Base-by-base conservation (phyloP, 169 alveolate species). In the Cryptosporidium andersoni region DNA sequence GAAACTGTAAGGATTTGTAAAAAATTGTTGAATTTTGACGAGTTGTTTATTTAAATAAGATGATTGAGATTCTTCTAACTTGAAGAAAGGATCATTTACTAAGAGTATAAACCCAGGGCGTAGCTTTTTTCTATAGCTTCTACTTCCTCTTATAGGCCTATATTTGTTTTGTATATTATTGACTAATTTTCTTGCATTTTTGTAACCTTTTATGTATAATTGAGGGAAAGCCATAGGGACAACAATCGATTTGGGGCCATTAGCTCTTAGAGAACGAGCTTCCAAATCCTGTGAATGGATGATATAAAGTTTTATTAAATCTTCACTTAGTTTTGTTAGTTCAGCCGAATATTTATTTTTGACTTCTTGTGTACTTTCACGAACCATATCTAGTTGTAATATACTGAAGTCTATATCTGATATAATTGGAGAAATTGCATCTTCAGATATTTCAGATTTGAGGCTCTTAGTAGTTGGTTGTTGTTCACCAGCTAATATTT, bases 161-260 rank as follows among this genome's bases (percentile, higher is more conserved):
- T 58, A 74, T 60, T 49, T 74, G 3, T 58, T 74, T 12, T 74
- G 85, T 36, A 74, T 74, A 14, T 36, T 58, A 16, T 53, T 56
- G 4, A 74, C 85, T 25, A 74, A 58, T 34, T 74, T 74, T 51
- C 25, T 64, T 43, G 85, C 85, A 43, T 64, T 74, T 2, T 64
- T 55, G 68, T 74, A 74, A 8, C 85, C 85, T 74, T 74, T 74
- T 4, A 74, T 74, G 12, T 74, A 74, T 48, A 74, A 36, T 37
- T 74, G 85, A 16, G 85, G 85, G 49, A 74, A 74, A 12, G 85
- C 55, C 85, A 74, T 74, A 8, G 85, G 85, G 34, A 74, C 60
- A n/a, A 74, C 62, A n/a, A 74, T 6, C 5, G 67, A 56, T 36
- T 68, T 74, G 11, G 85, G 85, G 40, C 85, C 85, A 55, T 74